These are phyloP conservation scores for Globisporangium sylvaticum DNA, from an alignment of 352 stramenopile species.

Conservation along the genomic window DNA sequence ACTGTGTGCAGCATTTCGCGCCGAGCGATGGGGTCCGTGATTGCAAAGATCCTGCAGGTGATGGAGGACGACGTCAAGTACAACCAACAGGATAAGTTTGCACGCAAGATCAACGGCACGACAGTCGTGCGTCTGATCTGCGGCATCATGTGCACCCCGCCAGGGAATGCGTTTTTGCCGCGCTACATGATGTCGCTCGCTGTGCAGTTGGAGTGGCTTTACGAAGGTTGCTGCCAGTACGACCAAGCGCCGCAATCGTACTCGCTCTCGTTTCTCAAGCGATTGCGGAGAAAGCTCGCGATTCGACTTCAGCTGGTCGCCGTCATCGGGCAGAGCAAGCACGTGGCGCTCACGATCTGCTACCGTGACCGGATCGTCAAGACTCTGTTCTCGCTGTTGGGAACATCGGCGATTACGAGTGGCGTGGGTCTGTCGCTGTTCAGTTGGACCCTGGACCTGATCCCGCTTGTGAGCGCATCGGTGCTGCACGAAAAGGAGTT, in stretches of 20 bases:
- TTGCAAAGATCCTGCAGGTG: constrained; percentile 76
- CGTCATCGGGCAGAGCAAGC: constrained; percentile 69
- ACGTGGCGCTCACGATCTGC: constrained; percentile 73
- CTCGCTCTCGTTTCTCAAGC: constrained; percentile 36
- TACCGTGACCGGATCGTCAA: constrained; percentile 85
- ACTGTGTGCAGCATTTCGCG: constrained; percentile 80
- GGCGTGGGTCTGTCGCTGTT: constrained; percentile 73
- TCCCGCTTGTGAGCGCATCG: constrained; percentile 69
- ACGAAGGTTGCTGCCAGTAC: constrained; percentile 52
- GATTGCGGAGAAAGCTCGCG: constrained; percentile 67
- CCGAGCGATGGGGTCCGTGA: constrained; percentile 75
- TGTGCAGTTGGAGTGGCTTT: constrained; percentile 67
- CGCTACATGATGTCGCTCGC: constrained; percentile 88
- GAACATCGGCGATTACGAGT: constrained; percentile 56
- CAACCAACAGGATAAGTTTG: constrained; percentile 48
- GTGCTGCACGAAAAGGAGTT: constrained; percentile 74
- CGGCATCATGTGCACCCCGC: constrained; percentile 68
- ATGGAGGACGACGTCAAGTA: constrained; percentile 82
- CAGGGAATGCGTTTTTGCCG: constrained; percentile 66
- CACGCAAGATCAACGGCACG: constrained; percentile 60
- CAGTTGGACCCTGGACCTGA: constrained; percentile 84
- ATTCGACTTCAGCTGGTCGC: constrained; percentile 74
- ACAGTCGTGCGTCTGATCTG: constrained; percentile 69
- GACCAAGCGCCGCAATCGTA: constrained; percentile 25
- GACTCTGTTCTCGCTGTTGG: constrained; percentile 71